Evolutionary conservation across 352 stramenopile genomes (phyloP).

Genomic region (Elongisporangium anandrum): DNA sequence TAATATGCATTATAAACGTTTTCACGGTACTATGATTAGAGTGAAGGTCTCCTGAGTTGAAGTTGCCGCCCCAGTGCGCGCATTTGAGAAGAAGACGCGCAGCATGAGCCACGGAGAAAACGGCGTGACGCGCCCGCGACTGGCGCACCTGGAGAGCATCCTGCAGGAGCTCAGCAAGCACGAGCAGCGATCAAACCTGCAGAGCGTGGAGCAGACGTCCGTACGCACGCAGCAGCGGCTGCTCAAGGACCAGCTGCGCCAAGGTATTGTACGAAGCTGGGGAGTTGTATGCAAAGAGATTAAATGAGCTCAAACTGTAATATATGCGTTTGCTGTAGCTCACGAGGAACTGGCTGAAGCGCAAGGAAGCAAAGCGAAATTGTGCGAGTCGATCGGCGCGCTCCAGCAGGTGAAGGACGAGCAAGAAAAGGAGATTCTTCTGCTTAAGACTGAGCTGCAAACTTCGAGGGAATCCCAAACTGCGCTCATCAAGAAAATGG

Average conservation of each 20-base stretch:
- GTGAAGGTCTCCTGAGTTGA: no score
- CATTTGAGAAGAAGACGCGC: no score
- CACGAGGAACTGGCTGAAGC: conserved; percentile 49
- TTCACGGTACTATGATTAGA: no score
- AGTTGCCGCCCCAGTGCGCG: no score
- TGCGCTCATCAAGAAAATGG: conserved; percentile 40
- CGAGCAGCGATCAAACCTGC: conserved; percentile 37
- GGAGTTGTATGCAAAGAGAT: not conserved
- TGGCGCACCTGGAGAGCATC: conserved; percentile 49
- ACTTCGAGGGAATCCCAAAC: conserved; percentile 39
- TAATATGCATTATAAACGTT: no score
- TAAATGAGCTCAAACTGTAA: not conserved
- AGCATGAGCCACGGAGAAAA: no score
- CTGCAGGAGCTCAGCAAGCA: conserved; percentile 46
- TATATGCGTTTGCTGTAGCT: conserved; percentile 16
- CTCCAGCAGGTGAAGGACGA: conserved; percentile 45
- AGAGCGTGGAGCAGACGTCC: conserved; percentile 44
- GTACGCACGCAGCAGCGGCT: conserved; percentile 40
- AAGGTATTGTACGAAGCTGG: conserved; percentile 17
- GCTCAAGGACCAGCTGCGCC: conserved; percentile 47
- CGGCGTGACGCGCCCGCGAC: conserved; percentile 11
- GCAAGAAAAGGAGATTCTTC: conserved; percentile 33
- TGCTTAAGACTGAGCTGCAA: conserved; percentile 40
- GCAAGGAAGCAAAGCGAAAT: conserved; percentile 34
- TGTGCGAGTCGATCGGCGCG: conserved; percentile 56